phyloP scores from a whole-genome alignment of 306 rosid genomes.

The Castanea mollissima region DNA sequence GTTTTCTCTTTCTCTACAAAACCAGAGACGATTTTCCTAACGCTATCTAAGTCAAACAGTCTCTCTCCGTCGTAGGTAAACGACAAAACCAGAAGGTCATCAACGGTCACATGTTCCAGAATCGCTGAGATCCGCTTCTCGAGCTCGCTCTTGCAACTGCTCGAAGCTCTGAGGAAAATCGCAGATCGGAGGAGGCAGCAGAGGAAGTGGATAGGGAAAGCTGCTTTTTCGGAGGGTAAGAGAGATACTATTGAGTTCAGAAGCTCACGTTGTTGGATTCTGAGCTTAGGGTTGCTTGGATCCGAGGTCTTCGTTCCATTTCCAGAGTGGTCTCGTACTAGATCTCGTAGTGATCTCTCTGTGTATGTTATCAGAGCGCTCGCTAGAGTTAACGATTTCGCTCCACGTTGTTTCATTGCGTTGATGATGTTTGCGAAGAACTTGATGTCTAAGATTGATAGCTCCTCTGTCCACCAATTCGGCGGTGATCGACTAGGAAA shows the following conservation, averaged over 20 bases:
- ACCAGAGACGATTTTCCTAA: conserved; percentile 55
- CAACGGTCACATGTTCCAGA: conserved; percentile 71
- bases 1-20: conserved; percentile 73
- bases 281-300: conserved; percentile 20
- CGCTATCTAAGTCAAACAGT: conserved; percentile 73
- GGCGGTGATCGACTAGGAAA: conserved; percentile 77
- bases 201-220: conserved; percentile 79
- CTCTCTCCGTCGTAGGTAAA: conserved; percentile 83
- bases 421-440: conserved; percentile 49
- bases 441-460: conserved; percentile 50
- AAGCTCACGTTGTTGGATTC: conserved; percentile 46
- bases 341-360: conserved; percentile 69
- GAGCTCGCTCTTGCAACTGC: conserved; percentile 54
- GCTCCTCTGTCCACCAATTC: conserved; percentile 94
- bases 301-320: conserved; percentile 11
- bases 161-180: conserved; percentile 51
- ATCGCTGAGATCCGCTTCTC: conserved; percentile 63
- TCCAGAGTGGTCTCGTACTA: conserved; percentile 82
- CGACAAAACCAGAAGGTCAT: conserved; percentile 65
- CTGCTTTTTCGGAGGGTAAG: conserved; percentile 71
- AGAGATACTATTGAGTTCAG: conserved; percentile 57
- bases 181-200: conserved; percentile 89
- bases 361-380: conserved; percentile 67
- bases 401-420: conserved; percentile 64
- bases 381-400: conserved; percentile 47